Evolutionary conservation across 192 early-diverging fungal genomes (phyloP), one percentile per base, ranked within the genome.

Genomic region (Powellomyces hirtus): DNA sequence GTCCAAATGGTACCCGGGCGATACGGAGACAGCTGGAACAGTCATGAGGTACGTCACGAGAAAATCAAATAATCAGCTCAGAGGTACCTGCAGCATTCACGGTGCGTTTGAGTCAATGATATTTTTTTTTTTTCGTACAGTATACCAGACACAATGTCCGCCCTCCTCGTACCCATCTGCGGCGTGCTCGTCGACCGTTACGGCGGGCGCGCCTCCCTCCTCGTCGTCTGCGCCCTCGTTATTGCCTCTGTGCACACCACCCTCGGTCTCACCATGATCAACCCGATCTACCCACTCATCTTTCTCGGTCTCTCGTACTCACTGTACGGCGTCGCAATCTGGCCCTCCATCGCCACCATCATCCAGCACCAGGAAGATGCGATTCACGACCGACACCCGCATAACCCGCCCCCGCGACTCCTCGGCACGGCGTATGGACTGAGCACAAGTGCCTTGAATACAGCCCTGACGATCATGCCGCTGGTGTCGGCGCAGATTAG

Each of bases 291-390:
- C 24, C 74, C 83, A 6, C 59, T 89, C 13, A 34, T 88, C 29
- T 64, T 82, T 6, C 71, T 89, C 24, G 88, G 88, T 33, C 53
- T 89, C 1, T 64, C 77, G 3, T 87, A 86, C 50, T 78, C 81
- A 1, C 83, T 89, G 50, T 84, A 86, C 59, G 87, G 87, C 11
- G 84, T 82, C 14, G 83, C 81, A 10, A 73, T 89, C 24, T 88
- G 85, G 77, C 86, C 86, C 1, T 81, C 84, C 7, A 75, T 89
- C 38, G 85, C 88, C 6, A 75, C 72, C 33, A 72, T 87, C 31
- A 81, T 87, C n/a, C 75, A 84, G 53, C 76, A 81, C 27, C 66
- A 75, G 14, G 78, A 85, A 69, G 29, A 53, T 22, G 40, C 50
- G 37, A 59, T 77, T 10, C 42, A 44, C 27, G 59, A 71, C 24